Base-by-base conservation (phyloP, 2,329 filamentous ascomycete species). In the Gyromitra esculenta region DNA sequence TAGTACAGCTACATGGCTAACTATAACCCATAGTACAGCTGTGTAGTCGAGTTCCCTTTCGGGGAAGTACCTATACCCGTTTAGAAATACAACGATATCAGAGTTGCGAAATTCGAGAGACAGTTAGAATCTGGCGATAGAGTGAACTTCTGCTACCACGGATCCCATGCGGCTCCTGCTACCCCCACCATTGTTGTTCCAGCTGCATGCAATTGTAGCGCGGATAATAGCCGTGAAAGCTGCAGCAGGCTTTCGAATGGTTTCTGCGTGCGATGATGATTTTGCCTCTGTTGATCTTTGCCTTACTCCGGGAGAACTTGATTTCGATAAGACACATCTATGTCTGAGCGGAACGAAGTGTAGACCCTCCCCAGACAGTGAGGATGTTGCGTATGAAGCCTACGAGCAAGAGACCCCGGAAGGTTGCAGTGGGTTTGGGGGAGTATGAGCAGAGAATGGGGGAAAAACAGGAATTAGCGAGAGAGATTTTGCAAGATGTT, bases 161-260 rank as follows among this genome's bases (percentile, higher is more conserved):
- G 25, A 66, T n/a, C 21, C 45, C 43, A 8, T 6, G 1, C n/a
- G 18, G 8, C 25, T 54, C 0, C 63, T 31, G 13, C 45, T 66
- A 11, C 63, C 45, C 45, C 5, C 63, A 66, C 5, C 63, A 2
- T n/a, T 66, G 7, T 7, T 66, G 1, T 52, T 54, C 21, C 63
- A 66, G 63, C 45, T 54, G 0, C 63, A 66, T 9, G 35, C 43
- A 15, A 35, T 66, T 9, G 37, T 50, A 5, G 8, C 6, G 6
- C 63, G 45, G 1, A 2, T 66, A n/a, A 37, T 66, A 1, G 45
- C n/a, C 0, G 11, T 52, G 5, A 80, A 66, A 39, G 63, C 63
- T 2, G 63, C 43, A 6, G 45, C 45, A 5, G 63, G 63, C 4
- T 59, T 45, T 45, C 41, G 4, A 3, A 31, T 31, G 2, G 25